These are phyloP conservation scores for Eutrema heterophyllum DNA, from an alignment of 345 rosid species.

Conservation along the genomic window DNA sequence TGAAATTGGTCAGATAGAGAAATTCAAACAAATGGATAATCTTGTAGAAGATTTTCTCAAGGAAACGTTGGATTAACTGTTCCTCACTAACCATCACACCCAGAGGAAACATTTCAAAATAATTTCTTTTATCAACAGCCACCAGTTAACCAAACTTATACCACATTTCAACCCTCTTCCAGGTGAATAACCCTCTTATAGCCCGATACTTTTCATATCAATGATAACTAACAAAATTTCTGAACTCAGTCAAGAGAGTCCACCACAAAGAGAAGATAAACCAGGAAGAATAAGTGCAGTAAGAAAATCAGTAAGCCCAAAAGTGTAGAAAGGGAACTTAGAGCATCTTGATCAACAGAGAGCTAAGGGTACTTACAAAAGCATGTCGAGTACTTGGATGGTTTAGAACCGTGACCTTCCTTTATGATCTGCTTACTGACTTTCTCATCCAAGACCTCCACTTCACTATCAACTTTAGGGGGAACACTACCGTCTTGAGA, in stretches of 20 bases:
- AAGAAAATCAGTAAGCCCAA: not conserved
- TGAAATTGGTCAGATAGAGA: slow-evolving; percentile 18
- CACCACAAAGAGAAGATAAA: not conserved
- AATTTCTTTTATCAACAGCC: not conserved
- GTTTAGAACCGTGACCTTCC: slow-evolving; percentile 91
- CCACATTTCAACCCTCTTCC: not conserved
- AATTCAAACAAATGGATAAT: not conserved
- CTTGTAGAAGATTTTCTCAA: not conserved
- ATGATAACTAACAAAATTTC: not conserved
- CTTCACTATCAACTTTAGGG: slow-evolving; percentile 64
- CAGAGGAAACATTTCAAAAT: not conserved
- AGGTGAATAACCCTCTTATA: not conserved
- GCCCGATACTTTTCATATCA: not conserved
- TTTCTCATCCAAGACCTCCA: slow-evolving; percentile 69
- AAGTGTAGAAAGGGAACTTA: not conserved
- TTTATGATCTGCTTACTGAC: slow-evolving; percentile 82
- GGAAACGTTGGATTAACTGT: not conserved
- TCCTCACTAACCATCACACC: not conserved
- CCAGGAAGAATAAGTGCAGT: not conserved
- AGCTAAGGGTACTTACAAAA: slow-evolving; percentile 53
- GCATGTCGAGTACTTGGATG: slow-evolving; percentile 87
- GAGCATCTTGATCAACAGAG: not conserved
- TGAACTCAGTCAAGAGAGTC: not conserved
- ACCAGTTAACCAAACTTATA: not conserved
- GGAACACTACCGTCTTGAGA: slow-evolving; percentile 56